Base-by-base conservation (phyloP, 805 yeast genomes). In the Metschnikowia arizonensis region DNA sequence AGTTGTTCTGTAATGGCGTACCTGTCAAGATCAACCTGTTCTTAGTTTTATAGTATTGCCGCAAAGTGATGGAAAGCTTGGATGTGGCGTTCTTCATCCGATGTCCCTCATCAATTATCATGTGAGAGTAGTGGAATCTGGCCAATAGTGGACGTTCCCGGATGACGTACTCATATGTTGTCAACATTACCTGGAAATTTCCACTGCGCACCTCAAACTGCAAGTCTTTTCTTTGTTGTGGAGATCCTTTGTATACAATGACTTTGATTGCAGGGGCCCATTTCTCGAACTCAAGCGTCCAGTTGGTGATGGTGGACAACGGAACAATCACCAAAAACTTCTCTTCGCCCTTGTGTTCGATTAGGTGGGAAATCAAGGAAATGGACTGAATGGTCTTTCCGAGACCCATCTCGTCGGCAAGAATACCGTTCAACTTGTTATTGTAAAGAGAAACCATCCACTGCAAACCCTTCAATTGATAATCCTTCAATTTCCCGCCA, bases 61-160 rank as follows among this genome's bases (percentile, higher is more conserved):
- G 79, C 54, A 86, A 78, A 0, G 93, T 85, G 44, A 71, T 71
- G 0, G 91, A 83, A 45, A 86, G 68, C 59, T 85, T 86, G 2
- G 91, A 84, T 46, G 78, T 78, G 1, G 89, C 73, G 59, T 86
- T 86, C 61, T 86, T 86, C 89, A 86, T 83, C 67, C 95, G 74
- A 64, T 86, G 95, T 64, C 95, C 95, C 73, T 86, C 95, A 72
- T 86, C 95, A 53, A 86, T 86, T 53, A 86, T 85, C 91, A 86
- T 86, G 62, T 87, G 91, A 33, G 85, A 84, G 82, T 90, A 86
- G 51, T 77, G 77, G 54, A 83, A 78, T 57, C 82, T 83, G 24
- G 82, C 66, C 55, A 86, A 68, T 17, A 86, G 58, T 4, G 89
- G 83, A 50, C 88, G 77, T 59, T 86, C 95, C 57, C 84, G 77